phyloP scores from a whole-genome alignment of 345 rosid species.

The Hibiscus trionum region DNA sequence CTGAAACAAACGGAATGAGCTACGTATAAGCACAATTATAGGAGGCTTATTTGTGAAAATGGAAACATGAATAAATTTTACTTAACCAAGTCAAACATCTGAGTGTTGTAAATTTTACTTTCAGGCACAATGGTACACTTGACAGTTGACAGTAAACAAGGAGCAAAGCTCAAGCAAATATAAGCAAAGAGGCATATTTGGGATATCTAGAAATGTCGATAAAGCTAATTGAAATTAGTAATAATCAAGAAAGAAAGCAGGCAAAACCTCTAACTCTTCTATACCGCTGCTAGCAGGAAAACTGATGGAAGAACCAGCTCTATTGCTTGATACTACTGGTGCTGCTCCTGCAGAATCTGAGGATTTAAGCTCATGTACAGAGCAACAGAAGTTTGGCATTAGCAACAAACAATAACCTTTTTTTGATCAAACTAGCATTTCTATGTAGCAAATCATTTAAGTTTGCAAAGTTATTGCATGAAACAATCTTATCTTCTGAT shows the following conservation, averaged over 20 bases:
- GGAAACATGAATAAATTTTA: too few relatives aligned
- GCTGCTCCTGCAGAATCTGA: conserved; percentile 20
- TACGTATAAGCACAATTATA: too few relatives aligned
- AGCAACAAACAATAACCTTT: not conserved
- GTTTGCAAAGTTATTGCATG: not conserved
- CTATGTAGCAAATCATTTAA: not conserved
- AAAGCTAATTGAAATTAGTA: not conserved
- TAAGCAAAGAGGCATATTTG: not conserved
- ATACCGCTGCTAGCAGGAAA: conserved; percentile 24
- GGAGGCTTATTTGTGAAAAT: too few relatives aligned
- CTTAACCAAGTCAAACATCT: too few relatives aligned
- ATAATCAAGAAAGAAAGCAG: conserved; percentile 6
- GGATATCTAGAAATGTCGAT: not conserved
- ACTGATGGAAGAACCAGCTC: conserved; percentile 31
- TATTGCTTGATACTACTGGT: conserved; percentile 21
- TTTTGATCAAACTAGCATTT: not conserved
- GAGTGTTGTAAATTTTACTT: not conserved
- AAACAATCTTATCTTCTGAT: not conserved
- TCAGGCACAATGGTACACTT: not conserved
- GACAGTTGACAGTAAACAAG: not conserved
- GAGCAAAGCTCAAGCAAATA: not conserved
- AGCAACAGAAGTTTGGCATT: not conserved
- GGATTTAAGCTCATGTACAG: not conserved
- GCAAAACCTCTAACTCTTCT: conserved; percentile 89
- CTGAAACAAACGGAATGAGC: too few relatives aligned